Conservation (phyloP, 1,139 yeast genomes). For the Lodderomyces pseudojiufengensis region DNA sequence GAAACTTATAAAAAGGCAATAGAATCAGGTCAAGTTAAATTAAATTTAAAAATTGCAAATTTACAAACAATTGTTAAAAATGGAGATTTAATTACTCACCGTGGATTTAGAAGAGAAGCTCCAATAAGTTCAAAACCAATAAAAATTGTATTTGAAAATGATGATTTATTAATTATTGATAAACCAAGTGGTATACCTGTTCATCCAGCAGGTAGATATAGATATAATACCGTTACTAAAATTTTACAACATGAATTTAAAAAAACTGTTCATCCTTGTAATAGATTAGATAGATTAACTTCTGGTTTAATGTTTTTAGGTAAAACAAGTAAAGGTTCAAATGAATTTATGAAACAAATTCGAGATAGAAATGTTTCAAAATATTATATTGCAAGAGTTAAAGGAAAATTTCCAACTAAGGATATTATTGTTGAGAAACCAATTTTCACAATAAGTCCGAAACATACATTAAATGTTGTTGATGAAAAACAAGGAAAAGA, state of each 20-base stretch:
- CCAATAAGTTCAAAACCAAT: conserved; percentile 74
- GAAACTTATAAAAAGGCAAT: conserved; percentile 69
- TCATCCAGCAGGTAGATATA: conserved; percentile 92
- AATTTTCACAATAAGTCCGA: conserved; percentile 69
- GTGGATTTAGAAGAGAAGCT: conserved; percentile 88
- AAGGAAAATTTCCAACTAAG: conserved; percentile 70
- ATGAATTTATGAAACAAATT: conserved; percentile 67
- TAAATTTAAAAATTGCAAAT: conserved; percentile 64
- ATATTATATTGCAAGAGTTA: conserved; percentile 83
- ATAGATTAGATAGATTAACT: conserved; percentile 84
- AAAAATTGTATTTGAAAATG: conserved; percentile 74
- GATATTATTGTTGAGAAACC: conserved; percentile 61
- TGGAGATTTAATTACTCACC: conserved; percentile 82
- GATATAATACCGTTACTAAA: conserved; percentile 85
- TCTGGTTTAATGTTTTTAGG: conserved; percentile 95
- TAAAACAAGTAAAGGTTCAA: conserved; percentile 78
- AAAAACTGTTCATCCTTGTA: conserved; percentile 77
- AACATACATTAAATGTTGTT: conserved; percentile 71
- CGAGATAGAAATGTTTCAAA: conserved; percentile 73
- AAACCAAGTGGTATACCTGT: conserved; percentile 96
- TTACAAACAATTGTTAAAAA: conserved; percentile 66
- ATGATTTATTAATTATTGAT: conserved; percentile 77
- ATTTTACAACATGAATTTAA: conserved; percentile 68
- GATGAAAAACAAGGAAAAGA: conserved; percentile 65
- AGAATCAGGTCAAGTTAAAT: conserved; percentile 64